Evolutionary conservation across 345 rosid genomes (phyloP), one percentile per base, ranked within the genome.

Genomic region (Bretschneidera sinensis): DNA sequence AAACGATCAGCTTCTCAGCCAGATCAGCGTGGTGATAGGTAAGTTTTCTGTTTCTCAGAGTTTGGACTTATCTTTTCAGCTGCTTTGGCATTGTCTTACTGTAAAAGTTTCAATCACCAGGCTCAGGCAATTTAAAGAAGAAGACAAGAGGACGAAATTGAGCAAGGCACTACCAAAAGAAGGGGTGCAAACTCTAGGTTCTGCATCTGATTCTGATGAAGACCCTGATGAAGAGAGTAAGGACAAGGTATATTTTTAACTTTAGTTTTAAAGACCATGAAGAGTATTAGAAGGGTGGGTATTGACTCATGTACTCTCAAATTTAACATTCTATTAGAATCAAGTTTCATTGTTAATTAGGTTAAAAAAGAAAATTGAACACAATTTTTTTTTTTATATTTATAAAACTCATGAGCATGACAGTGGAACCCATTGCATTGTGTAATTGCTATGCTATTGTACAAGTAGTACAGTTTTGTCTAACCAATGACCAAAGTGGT

Each of bases 1-100:
- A 94, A 94, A 69, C 72, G 97, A 65, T 85, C 91, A 43, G 84
- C 72, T 65, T 83, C 88, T 71, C 88, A 87, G 74, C 86, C 91
- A 48, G 77, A 76, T 22, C 71, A 52, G 74, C 61, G 71, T 61
- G 96, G 97, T 25, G 95, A 90, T 31, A 88, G 87, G 99, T 89
- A 59, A 65, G 65, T 67, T 9, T 31, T 15, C 35, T 51, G 20
- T 31, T 67, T 31, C 59, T 55, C 18, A 15, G 24, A 28, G 47
- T 21, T 50, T 33, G 9, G 49, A 48, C 52, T 59, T 10, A 10
- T 35, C 62, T 43, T 55, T 35, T 49, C 45, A 57, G 65, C 51
- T 47, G 15, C 56, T 61, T 24, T 16, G 6, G 35, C n/a, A 9
- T 31, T 9, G 16, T 39, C 45, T 39, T 39, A 39, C 45, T 39